phyloP scores from a whole-genome alignment of 2,329 filamentous ascomycete species.

The Talaromyces amestolkiae region DNA sequence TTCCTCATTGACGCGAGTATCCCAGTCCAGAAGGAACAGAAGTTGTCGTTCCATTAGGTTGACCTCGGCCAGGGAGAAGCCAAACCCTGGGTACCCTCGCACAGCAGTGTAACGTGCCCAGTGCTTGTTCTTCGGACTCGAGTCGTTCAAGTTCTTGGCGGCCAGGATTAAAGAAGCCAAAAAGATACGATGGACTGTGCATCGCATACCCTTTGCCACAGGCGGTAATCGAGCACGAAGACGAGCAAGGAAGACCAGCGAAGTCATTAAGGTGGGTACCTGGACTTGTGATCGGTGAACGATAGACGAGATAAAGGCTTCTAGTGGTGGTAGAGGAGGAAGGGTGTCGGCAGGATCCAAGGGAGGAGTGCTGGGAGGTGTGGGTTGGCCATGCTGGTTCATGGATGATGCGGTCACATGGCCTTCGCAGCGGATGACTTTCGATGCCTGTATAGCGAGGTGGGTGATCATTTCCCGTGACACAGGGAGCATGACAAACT shows the following conservation, averaged over 20 bases:
- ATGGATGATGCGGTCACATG: constrained; percentile 46
- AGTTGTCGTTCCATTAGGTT: constrained; percentile 99
- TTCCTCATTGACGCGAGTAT: constrained; percentile 77
- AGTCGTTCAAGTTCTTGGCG: constrained; percentile 98
- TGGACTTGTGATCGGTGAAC: constrained; percentile 93
- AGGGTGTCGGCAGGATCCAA: constrained; percentile 43
- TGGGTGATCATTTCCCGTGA: constrained; percentile 49
- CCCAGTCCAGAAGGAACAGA: constrained; percentile 91
- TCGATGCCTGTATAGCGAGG: constrained; percentile 46
- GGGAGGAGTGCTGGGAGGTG: constrained; percentile 60
- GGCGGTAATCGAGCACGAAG: constrained; percentile 83
- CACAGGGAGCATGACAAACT: constrained; percentile 49
- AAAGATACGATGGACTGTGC: constrained; percentile 97
- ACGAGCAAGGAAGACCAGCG: constrained; percentile 85
- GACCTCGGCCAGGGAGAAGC: constrained; percentile 91
- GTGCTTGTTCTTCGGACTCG: constrained; percentile 99
- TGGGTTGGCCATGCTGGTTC: constrained; percentile 53
- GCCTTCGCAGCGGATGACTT: constrained; percentile 51
- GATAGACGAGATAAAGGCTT: constrained; percentile 87
- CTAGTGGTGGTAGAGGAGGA: constrained; percentile 68
- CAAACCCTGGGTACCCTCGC: constrained; percentile 70
- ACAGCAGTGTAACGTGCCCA: constrained; percentile 93
- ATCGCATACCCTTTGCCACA: constrained; percentile 92
- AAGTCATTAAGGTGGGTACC: constrained; percentile 95
- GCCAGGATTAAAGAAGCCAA: constrained; percentile 65